Percentiles rank a stretch among this genome's conserved stretches.
These are phyloP conservation scores for Favolaschia claudopus DNA, from an alignment of 768 basidiomycete species.

Conservation along the genomic window DNA sequence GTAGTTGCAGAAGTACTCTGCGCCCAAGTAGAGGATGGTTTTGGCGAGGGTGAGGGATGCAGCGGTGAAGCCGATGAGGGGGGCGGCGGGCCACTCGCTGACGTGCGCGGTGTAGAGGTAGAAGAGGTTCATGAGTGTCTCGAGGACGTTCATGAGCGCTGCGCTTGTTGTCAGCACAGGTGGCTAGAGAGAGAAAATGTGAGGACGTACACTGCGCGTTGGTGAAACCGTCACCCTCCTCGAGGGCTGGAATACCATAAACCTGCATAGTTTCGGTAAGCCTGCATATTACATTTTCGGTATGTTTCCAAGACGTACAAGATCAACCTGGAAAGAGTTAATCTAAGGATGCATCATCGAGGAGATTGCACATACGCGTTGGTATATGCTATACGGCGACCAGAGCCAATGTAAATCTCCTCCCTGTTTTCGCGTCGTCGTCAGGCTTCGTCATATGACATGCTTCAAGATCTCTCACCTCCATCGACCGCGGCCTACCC, in stretches of 20 bases:
- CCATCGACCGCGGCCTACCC: constrained; percentile 84
- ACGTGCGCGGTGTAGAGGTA: constrained; percentile 83
- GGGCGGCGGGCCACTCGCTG: constrained; percentile 65
- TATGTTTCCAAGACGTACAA: constrained; percentile 32
- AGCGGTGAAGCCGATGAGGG: constrained; percentile 76
- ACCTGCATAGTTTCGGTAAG: constrained; percentile 52
- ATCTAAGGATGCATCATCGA: constrained; percentile 20
- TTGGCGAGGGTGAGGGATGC: constrained; percentile 85
- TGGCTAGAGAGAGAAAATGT: background rate
- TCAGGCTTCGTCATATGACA: background rate
- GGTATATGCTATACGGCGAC: constrained; percentile 83
- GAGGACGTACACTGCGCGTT: constrained; percentile 78
- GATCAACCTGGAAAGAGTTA: constrained; percentile 38
- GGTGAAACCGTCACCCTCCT: constrained; percentile 78
- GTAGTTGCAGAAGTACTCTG: constrained; percentile 80
- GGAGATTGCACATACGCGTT: constrained; percentile 52
- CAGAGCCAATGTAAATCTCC: constrained; percentile 94
- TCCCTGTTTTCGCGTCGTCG: constrained; percentile 48
- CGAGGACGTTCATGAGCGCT: constrained; percentile 84
- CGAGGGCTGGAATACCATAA: constrained; percentile 75
- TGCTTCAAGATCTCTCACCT: constrained; percentile 35
- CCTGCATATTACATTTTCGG: background rate
- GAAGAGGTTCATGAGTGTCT: constrained; percentile 73
- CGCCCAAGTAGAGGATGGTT: constrained; percentile 81
- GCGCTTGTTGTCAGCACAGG: background rate